These are phyloP conservation scores for Thamnidium elegans DNA, from an alignment of 192 early-diverging fungal genomes.

Conservation along the genomic window DNA sequence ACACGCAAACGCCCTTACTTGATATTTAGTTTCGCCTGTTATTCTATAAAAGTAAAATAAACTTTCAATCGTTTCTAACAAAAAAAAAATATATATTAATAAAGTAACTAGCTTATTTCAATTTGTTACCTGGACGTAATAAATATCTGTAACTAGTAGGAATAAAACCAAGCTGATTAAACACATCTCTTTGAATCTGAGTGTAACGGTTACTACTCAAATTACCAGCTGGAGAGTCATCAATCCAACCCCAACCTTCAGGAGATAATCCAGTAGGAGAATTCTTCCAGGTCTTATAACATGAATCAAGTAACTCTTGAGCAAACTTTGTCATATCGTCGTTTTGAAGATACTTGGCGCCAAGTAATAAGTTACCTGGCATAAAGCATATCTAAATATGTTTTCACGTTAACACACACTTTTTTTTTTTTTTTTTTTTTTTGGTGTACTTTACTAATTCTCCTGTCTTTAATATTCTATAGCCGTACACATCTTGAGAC, in stretches of 20 bases:
- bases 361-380: conserved; percentile 50
- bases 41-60: conserved; percentile 72
- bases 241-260: conserved; percentile 42
- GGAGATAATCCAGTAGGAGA: conserved; percentile 49
- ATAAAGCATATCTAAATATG: conserved; percentile 43
- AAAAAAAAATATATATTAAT: no score
- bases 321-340: conserved; percentile 33
- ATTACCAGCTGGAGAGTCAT: neutral
- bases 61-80: conserved; percentile 70
- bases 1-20: no score
- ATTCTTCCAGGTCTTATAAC: conserved; percentile 40
- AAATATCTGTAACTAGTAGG: conserved; percentile 27
- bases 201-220: neutral
- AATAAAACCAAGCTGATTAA: conserved; percentile 13
- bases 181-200: neutral
- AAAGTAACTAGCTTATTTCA: no score
- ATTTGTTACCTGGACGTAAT: conserved; percentile 48
- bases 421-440: neutral
- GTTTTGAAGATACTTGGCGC: conserved; percentile 42
- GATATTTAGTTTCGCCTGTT: conserved; percentile 64
- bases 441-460: conserved; percentile 21
- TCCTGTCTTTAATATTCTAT: conserved; percentile 22
- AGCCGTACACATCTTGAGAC: conserved; percentile 3
- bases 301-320: conserved; percentile 41
- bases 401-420: neutral